These are phyloP conservation scores for Aureobasidium leucospermi DNA, from an alignment of 2,329 filamentous ascomycete species.

Conservation along the genomic window DNA sequence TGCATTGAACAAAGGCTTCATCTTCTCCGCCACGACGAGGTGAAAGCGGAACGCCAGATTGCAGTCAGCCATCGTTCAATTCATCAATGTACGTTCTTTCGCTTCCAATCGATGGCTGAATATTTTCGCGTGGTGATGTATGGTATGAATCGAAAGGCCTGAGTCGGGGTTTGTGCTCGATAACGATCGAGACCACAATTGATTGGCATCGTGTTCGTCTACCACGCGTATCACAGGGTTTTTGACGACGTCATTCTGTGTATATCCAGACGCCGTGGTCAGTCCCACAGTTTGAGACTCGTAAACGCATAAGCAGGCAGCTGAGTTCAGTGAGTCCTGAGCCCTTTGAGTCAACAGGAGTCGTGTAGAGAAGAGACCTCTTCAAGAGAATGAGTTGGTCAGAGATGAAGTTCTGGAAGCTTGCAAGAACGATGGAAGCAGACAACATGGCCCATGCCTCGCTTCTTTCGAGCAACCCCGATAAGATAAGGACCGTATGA, in stretches of 20 bases:
- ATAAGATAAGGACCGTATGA: conserved; percentile 8
- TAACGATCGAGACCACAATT: background rate
- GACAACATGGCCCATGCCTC: background rate
- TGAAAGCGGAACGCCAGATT: background rate
- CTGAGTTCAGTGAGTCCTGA: background rate
- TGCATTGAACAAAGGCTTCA: background rate
- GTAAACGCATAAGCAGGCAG: background rate
- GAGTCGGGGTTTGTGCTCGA: background rate
- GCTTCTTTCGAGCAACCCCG: background rate
- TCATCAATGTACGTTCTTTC: background rate
- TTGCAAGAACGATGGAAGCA: background rate
- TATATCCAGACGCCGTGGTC: background rate
- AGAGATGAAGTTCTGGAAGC: background rate
- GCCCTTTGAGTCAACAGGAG: background rate
- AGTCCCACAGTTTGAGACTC: background rate
- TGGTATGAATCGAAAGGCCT: background rate
- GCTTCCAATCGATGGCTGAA: background rate
- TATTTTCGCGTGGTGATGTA: background rate
- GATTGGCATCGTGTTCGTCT: background rate
- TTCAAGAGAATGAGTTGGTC: background rate
- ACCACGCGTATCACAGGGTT: background rate
- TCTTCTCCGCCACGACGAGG: background rate
- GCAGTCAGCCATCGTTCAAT: background rate
- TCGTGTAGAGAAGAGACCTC: too few species aligned
- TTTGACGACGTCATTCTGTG: background rate